phyloP scores from a whole-genome alignment of 768 basidiomycete species.

The Serendipita sp. region DNA sequence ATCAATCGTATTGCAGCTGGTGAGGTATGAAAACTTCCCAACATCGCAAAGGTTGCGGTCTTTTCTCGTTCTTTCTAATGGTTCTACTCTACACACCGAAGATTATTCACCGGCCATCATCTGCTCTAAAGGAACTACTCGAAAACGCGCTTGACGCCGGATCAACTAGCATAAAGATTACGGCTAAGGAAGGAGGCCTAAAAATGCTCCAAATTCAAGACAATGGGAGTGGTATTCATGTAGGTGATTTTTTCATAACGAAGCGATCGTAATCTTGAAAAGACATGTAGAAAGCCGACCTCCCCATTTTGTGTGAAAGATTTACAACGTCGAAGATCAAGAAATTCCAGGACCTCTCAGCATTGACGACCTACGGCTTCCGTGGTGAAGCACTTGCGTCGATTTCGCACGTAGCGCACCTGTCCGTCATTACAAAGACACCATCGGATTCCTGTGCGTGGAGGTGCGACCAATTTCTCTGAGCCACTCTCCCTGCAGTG shows the following conservation, averaged over 20 bases:
- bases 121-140: constrained; percentile 88
- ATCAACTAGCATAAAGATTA: constrained; percentile 69
- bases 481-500: not conserved
- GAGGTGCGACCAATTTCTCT: constrained; percentile 47
- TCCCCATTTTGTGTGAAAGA: constrained; percentile 82
- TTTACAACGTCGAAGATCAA: constrained; percentile 92
- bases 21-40: constrained; percentile 23
- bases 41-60: too few species aligned
- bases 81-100: too few species aligned
- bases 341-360: constrained; percentile 69
- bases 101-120: constrained; percentile 83
- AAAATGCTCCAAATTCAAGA: constrained; percentile 93
- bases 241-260: constrained; percentile 25
- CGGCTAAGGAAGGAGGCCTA: constrained; percentile 88
- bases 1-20: constrained; percentile 79
- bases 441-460: constrained; percentile 70
- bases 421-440: constrained; percentile 84
- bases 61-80: not conserved
- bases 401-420: constrained; percentile 82
- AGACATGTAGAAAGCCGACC: constrained; percentile 55
- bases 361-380: constrained; percentile 87
- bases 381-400: constrained; percentile 94
- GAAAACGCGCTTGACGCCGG: constrained; percentile 96
- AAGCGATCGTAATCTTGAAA: not conserved
- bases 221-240: constrained; percentile 89